Conservation (phyloP, 2,329 filamentous ascomycete species). For the Botrytis squamosa region DNA sequence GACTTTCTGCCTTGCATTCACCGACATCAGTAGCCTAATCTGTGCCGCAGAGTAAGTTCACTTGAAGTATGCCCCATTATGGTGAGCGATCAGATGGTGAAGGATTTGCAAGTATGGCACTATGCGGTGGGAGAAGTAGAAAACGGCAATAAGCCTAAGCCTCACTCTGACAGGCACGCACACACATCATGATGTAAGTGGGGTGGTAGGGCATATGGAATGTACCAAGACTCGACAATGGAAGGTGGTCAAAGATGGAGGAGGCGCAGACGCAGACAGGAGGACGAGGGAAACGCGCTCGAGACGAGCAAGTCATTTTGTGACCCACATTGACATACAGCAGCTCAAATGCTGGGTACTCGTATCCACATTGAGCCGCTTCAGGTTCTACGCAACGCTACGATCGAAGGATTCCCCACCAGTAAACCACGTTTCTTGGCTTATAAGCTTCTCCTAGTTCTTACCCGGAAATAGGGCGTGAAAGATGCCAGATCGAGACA, state of each 20-base stretch:
- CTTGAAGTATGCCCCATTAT: background rate
- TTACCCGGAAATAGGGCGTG: background rate
- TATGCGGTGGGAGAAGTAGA: background rate
- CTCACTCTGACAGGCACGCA: background rate
- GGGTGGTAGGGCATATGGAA: background rate
- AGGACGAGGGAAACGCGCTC: background rate
- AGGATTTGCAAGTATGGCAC: background rate
- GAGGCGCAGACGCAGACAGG: constrained; percentile 1
- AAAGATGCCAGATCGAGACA: too few relatives aligned
- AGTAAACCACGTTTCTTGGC: constrained; percentile 10
- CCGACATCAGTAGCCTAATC: background rate
- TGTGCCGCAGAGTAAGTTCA: background rate
- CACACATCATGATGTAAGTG: background rate
- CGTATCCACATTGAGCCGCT: constrained; percentile 4
- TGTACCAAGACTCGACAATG: background rate
- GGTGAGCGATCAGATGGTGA: background rate
- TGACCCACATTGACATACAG: background rate
- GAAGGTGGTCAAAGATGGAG: background rate
- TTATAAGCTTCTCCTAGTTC: background rate
- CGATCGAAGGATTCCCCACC: background rate
- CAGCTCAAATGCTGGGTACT: background rate
- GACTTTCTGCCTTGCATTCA: background rate
- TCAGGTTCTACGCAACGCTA: background rate
- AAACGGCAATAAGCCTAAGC: background rate
- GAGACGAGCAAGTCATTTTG: background rate